Percentiles rank a stretch among this genome's conserved stretches.
Conservation (phyloP, 768 basidiomycete genomes). For the Leccinum incarnatum region DNA sequence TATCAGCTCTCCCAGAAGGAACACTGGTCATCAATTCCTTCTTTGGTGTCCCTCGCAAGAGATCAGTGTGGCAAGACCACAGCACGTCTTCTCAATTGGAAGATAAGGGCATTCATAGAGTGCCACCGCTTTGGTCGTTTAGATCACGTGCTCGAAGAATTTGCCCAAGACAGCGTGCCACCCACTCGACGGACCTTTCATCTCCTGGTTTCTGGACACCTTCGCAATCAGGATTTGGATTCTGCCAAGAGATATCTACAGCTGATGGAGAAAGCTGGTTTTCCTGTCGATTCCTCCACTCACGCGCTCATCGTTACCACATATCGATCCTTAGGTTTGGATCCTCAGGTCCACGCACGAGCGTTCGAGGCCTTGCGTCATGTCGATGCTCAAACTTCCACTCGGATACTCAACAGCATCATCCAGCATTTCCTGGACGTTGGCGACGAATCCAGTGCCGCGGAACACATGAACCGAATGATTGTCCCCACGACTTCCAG, state of each 20-base stretch:
- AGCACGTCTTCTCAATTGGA: slow-evolving; percentile 67
- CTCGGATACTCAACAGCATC: slow-evolving; percentile 67
- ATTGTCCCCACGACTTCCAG: slow-evolving; percentile 38
- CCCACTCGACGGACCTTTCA: slow-evolving; percentile 69
- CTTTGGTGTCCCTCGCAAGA: slow-evolving; percentile 47
- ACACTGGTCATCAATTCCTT: slow-evolving; percentile 51
- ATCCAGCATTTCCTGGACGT: slow-evolving; percentile 58
- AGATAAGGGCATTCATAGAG: slow-evolving; percentile 58
- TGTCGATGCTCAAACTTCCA: slow-evolving; percentile 40
- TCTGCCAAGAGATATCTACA: slow-evolving; percentile 53
- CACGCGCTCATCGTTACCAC: slow-evolving; percentile 56
- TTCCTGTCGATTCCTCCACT: slow-evolving; percentile 53
- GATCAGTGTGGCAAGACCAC: slow-evolving; percentile 49
- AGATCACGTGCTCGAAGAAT: slow-evolving; percentile 47
- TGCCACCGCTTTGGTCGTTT: slow-evolving; percentile 47
- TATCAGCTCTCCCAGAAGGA: slow-evolving; percentile 45
- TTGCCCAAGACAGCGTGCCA: slow-evolving; percentile 40
- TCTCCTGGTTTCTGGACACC: slow-evolving; percentile 60
- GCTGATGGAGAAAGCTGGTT: slow-evolving; percentile 56
- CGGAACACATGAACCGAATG: slow-evolving; percentile 51
- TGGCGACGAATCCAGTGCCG: slow-evolving; percentile 46
- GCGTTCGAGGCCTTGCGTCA: slow-evolving; percentile 47
- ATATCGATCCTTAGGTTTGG: slow-evolving; percentile 60
- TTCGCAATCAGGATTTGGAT: slow-evolving; percentile 64
- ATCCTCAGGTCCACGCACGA: slow-evolving; percentile 50